A percentile compares a stretch with the other conserved stretches of the same genome.
These are phyloP conservation scores for Fusarium graminum DNA, from an alignment of 2,329 filamentous ascomycete genomes.

Conservation along the genomic window DNA sequence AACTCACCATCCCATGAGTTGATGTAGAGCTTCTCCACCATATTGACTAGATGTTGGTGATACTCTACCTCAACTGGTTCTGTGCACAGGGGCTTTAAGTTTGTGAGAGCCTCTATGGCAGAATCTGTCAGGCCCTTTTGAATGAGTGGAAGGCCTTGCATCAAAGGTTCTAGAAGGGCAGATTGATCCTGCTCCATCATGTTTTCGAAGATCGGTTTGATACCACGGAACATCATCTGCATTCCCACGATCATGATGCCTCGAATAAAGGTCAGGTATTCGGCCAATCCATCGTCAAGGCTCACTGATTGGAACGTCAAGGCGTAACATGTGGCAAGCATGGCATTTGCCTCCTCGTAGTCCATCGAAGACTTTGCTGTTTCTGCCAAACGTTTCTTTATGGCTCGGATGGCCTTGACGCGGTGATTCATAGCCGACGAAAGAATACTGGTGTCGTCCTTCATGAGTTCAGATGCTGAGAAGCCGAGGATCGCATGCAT, in stretches of 20 bases:
- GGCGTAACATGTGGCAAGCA: slow-evolving; percentile 70
- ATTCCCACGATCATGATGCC: slow-evolving; percentile 68
- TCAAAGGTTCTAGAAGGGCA: slow-evolving; percentile 58
- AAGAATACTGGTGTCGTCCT: slow-evolving; percentile 63
- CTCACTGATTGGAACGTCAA: slow-evolving; percentile 70
- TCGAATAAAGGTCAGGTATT: slow-evolving; percentile 72
- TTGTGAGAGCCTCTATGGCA: slow-evolving; percentile 60
- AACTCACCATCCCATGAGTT: slow-evolving; percentile 66
- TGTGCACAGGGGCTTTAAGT: slow-evolving; percentile 60
- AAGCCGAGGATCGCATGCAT: slow-evolving; percentile 79
- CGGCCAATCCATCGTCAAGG: slow-evolving; percentile 69
- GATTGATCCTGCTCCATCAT: slow-evolving; percentile 59
- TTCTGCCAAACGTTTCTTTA: slow-evolving; percentile 67
- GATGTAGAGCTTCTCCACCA: slow-evolving; percentile 65
- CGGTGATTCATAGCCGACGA: slow-evolving; percentile 73
- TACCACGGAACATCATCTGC: slow-evolving; percentile 65
- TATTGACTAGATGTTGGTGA: slow-evolving; percentile 59
- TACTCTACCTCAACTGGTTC: slow-evolving; percentile 62
- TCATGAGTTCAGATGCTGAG: slow-evolving; percentile 73
- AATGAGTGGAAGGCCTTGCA: slow-evolving; percentile 62
- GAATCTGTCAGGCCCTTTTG: slow-evolving; percentile 60
- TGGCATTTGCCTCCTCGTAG: slow-evolving; percentile 69
- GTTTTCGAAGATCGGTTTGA: slow-evolving; percentile 65
- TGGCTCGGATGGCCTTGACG: slow-evolving; percentile 72
- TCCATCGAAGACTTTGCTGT: slow-evolving; percentile 57